A percentile compares a stretch with the other conserved stretches of the same genome.
phyloP scores from a whole-genome alignment of 73 alveolate species.

The Tetrahymena borealis region DNA sequence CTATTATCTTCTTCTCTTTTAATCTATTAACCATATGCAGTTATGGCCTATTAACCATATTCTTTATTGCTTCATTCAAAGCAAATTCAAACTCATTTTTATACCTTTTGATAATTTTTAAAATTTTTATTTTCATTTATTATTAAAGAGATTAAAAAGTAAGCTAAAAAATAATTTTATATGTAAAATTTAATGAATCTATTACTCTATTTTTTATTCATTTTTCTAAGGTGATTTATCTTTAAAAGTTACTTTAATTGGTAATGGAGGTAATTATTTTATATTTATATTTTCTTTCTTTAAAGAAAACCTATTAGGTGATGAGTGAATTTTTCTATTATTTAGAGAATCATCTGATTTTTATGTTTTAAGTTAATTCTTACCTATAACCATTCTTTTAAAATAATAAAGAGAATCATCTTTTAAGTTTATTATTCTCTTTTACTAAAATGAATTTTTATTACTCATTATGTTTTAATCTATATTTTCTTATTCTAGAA shows the following conservation, averaged over 20 bases:
- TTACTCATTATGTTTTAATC: too few relatives aligned
- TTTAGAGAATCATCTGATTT: neutral
- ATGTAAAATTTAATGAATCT: too few relatives aligned
- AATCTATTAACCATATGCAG: neutral
- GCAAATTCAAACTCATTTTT: conserved; percentile 2
- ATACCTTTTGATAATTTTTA: neutral
- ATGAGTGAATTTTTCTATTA: neutral
- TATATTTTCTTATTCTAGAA: neutral
- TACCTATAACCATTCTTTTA: neutral
- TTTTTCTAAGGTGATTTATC: too few relatives aligned
- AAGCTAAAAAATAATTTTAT: too few relatives aligned
- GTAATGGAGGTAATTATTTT: neutral
- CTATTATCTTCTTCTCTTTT: neutral
- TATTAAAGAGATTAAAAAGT: too few relatives aligned
- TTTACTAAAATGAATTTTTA: neutral
- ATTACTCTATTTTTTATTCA: too few relatives aligned
- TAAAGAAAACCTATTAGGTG: neutral
- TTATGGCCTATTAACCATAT: neutral
- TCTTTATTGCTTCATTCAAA: neutral
- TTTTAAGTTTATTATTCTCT: neutral
- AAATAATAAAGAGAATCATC: neutral
- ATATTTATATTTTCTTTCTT: neutral
- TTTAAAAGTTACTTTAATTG: neutral
- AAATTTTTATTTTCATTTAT: too few relatives aligned
- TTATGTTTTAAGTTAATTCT: neutral